A percentile compares a stretch with the other conserved stretches of the same genome.
phyloP scores from a whole-genome alignment of 2,329 filamentous ascomycete species.

The Lachnellula occidentalis region DNA sequence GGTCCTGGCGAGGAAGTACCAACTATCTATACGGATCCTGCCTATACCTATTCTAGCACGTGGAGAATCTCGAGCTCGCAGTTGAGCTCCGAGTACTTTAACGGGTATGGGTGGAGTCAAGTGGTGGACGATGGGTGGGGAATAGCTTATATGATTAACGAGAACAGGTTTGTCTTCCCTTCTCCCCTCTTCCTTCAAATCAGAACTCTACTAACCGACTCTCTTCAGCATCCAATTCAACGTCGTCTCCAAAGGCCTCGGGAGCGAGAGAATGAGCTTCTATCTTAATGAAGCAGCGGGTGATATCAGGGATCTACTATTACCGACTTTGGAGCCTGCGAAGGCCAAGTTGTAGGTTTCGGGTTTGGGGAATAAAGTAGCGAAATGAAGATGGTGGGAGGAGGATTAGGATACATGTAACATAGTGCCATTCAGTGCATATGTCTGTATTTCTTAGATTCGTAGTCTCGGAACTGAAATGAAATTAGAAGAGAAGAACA shows the following conservation, averaged over 20 bases:
- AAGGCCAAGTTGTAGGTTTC: conserved; percentile 76
- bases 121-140: conserved; percentile 94
- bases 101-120: conserved; percentile 98
- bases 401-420: no score
- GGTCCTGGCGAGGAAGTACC: conserved; percentile 76
- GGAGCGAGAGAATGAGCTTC: conserved; percentile 89
- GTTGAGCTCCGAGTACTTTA: conserved; percentile 94
- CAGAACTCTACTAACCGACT: not conserved
- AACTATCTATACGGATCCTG: conserved; percentile 78
- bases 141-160: conserved; percentile 99
- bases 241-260: conserved; percentile 87
- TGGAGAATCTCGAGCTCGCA: conserved; percentile 91
- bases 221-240: conserved; percentile 84
- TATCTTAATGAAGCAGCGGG: conserved; percentile 90
- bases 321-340: conserved; percentile 69
- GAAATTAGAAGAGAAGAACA: no score
- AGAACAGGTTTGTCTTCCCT: conserved; percentile 65
- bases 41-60: conserved; percentile 73
- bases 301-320: conserved; percentile 81
- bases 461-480: no score
- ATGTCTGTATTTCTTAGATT: no score
- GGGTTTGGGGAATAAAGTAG: not conserved
- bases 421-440: no score
- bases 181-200: not conserved
- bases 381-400: not conserved